Percentiles rank a stretch among this genome's conserved stretches.
Evolutionary conservation across 1,284 basidiomycete genomes (phyloP).

Genomic region (Athelia sp.): DNA sequence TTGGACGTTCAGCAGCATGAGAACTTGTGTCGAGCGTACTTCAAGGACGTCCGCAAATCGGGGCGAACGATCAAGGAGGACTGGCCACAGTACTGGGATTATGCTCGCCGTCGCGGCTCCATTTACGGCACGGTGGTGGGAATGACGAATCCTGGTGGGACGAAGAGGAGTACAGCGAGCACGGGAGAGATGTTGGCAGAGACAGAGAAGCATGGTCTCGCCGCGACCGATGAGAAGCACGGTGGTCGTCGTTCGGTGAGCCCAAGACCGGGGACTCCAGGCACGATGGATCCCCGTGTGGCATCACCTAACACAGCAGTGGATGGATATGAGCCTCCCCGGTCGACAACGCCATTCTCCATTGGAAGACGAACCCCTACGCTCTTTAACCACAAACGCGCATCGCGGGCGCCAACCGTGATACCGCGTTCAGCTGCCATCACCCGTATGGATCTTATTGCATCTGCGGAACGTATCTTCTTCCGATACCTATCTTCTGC

Average conservation of each 20-base stretch:
- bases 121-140: constrained; percentile 91
- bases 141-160: constrained; percentile 45
- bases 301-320: constrained; percentile 41
- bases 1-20: constrained; percentile 99
- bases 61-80: constrained; percentile 90
- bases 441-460: constrained; percentile 83
- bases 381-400: constrained; percentile 65
- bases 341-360: constrained; percentile 77
- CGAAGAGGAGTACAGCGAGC: constrained; percentile 73
- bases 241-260: constrained; percentile 45
- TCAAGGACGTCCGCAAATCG: constrained; percentile 95
- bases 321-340: constrained; percentile 42
- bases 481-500: constrained; percentile 85
- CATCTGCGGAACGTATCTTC: constrained; percentile 93
- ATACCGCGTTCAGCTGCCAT: constrained; percentile 91
- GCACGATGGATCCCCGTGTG: constrained; percentile 42
- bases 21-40: constrained; percentile 96
- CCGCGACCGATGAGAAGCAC: constrained; percentile 45
- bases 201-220: constrained; percentile 58
- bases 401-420: constrained; percentile 78
- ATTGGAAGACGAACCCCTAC: constrained; percentile 67
- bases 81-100: constrained; percentile 96
- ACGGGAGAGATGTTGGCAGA: constrained; percentile 63
- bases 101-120: constrained; percentile 80
- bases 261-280: constrained; percentile 35